Conservation (phyloP, 805 yeast species). For the Metschnikowia reukaufii region DNA sequence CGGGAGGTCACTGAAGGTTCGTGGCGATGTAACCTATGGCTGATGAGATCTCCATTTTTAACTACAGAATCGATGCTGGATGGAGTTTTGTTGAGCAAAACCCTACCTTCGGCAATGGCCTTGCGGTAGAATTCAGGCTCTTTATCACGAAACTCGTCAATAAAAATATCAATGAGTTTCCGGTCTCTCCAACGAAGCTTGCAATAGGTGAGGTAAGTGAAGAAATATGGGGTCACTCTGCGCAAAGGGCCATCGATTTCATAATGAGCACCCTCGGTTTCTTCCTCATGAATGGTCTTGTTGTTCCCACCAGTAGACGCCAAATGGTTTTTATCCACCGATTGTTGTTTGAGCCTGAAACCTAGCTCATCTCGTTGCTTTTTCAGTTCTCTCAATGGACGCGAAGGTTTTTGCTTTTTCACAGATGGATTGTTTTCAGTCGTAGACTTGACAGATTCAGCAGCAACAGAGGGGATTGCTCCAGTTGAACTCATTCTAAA, state of each 20-base stretch:
- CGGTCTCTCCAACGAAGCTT: conserved; percentile 89
- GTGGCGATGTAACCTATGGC: conserved; percentile 80
- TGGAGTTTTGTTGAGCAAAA: conserved; percentile 63
- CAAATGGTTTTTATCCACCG: conserved; percentile 43
- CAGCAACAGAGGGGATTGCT: neutral
- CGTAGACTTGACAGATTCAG: neutral
- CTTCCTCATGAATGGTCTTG: conserved; percentile 52
- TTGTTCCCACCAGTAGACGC: conserved; percentile 38
- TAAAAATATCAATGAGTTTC: conserved; percentile 76
- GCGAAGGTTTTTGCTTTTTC: conserved; percentile 6
- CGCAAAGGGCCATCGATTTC: conserved; percentile 60
- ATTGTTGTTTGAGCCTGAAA: conserved; percentile 46
- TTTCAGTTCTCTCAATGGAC: conserved; percentile 16
- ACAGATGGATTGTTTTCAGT: neutral
- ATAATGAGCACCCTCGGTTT: conserved; percentile 58
- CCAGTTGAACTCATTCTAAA: conserved; percentile 1
- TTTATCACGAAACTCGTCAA: conserved; percentile 80
- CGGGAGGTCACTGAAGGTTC: conserved; percentile 78
- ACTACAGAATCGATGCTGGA: conserved; percentile 67
- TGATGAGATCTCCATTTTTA: conserved; percentile 77
- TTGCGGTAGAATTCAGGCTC: conserved; percentile 63
- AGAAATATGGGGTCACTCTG: conserved; percentile 80
- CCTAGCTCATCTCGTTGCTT: conserved; percentile 45
- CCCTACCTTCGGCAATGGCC: conserved; percentile 59
- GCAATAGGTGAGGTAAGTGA: conserved; percentile 87